phyloP scores from a whole-genome alignment of 2,329 filamentous ascomycete species.

The Podosphaera xanthii region DNA sequence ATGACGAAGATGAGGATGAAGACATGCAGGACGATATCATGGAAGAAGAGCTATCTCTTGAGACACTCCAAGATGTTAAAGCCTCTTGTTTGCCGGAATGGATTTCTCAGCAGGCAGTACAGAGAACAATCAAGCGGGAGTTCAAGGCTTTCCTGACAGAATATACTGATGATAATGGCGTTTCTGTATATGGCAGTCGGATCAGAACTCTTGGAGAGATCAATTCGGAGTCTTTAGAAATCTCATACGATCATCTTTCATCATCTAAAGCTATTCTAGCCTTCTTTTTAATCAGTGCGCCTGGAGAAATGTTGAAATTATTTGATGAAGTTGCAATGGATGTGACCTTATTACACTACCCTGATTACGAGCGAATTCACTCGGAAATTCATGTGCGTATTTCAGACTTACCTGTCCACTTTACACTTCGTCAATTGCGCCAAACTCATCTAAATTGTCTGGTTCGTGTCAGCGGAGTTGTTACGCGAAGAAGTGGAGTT shows the following conservation, averaged over 20 bases:
- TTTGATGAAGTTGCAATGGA: slow-evolving; percentile 97
- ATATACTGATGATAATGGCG: slow-evolving; percentile 72
- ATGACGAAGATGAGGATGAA: slow-evolving; percentile 86
- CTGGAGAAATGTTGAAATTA: slow-evolving; percentile 81
- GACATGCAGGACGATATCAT: slow-evolving; percentile 84
- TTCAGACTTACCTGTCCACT: slow-evolving; percentile 79
- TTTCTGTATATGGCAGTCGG: slow-evolving; percentile 82
- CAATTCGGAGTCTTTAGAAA: slow-evolving; percentile 87
- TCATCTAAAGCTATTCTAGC: slow-evolving; percentile 81
- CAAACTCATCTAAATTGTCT: slow-evolving; percentile 93
- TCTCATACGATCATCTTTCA: slow-evolving; percentile 82
- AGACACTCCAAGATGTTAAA: slow-evolving; percentile 81
- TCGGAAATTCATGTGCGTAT: slow-evolving; percentile 95
- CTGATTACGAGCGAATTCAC: slow-evolving; percentile 92
- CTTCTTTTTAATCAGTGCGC: slow-evolving; percentile 89
- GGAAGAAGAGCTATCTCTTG: slow-evolving; percentile 82
- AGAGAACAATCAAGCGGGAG: slow-evolving; percentile 81
- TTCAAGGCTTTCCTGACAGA: slow-evolving; percentile 96
- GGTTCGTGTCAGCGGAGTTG: slow-evolving; percentile 81
- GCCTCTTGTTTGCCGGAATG: slow-evolving; percentile 84
- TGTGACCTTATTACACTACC: slow-evolving; percentile 84
- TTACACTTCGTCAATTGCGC: slow-evolving; percentile 82
- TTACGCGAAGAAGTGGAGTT: slow-evolving; percentile 80
- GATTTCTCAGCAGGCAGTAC: slow-evolving; percentile 75
- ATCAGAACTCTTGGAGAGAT: slow-evolving; percentile 91